These are phyloP conservation scores for Lonicera japonica DNA, from an alignment of 129 eudicot species.

Conservation along the genomic window DNA sequence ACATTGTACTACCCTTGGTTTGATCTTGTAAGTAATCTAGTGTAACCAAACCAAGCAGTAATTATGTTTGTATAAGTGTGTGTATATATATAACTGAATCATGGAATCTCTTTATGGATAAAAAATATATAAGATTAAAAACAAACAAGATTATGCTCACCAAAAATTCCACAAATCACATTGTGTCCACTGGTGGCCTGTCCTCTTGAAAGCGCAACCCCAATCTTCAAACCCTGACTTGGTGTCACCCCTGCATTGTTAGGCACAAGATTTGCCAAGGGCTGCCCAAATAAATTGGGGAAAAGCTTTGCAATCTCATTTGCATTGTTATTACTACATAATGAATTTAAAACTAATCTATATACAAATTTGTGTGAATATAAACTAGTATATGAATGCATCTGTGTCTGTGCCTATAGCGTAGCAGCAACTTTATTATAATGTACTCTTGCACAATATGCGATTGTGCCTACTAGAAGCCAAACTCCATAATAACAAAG, in stretches of 20 bases:
- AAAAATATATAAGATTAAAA: too few relatives aligned
- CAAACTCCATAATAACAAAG: too few relatives aligned
- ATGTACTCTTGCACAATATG: too few relatives aligned
- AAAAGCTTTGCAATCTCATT: conserved; percentile 75
- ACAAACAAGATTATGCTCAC: conserved; percentile 31
- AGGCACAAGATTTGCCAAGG: conserved; percentile 52
- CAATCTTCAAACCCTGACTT: conserved; percentile 48
- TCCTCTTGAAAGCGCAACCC: conserved; percentile 92
- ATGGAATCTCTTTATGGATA: background rate
- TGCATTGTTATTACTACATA: conserved; percentile 9
- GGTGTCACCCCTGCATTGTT: conserved; percentile 25
- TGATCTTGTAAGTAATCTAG: conserved; percentile 78
- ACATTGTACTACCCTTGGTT: conserved; percentile 65
- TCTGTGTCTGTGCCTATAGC: too few relatives aligned
- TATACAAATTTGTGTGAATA: too few relatives aligned
- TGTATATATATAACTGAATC: background rate
- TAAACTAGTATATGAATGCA: too few relatives aligned
- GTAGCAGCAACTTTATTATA: too few relatives aligned
- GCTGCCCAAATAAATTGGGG: conserved; percentile 73
- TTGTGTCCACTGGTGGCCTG: conserved; percentile 99
- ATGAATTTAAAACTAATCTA: background rate
- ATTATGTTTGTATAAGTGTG: background rate
- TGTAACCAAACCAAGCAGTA: conserved; percentile 10
- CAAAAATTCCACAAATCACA: conserved; percentile 89
- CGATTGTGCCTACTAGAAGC: too few relatives aligned